Evolutionary conservation across 2,329 filamentous ascomycete genomes (phyloP), one percentile per base, ranked within the genome.

Genomic region (Claviceps sp.): DNA sequence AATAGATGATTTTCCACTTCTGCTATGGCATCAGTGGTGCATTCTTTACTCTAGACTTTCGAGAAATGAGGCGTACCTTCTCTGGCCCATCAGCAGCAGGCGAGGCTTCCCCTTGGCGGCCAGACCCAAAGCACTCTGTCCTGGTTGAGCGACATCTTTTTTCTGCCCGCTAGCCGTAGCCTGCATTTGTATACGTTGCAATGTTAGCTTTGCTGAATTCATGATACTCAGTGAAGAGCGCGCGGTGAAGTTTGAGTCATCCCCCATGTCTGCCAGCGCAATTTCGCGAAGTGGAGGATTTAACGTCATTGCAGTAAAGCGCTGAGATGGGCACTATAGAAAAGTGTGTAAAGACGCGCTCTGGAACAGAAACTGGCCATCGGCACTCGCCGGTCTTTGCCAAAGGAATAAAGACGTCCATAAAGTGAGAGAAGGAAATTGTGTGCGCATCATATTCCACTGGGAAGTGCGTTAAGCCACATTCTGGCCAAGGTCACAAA

Each of bases 1-100:
- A 65, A 98, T 97, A 5, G 93, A 98, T 0, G 93, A 97, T 67
- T 98, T 98, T 55, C 93, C 93, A 64, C 90, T 96, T 72, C 93
- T 98, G 59, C 22, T 42, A 7, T 42, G 22, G 10, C 14, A 50
- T 55, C 50, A 57, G 41, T 17, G 2, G 17, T 45, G 37, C 22
- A 3, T 19, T 42, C 13, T 37, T 11, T 37, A 44, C 16, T 7
- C 16, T 10, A 11, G 22, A 7, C 7, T 5, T 6, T 10, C 16
- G 17, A 48, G 24, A 19, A 49, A 38, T 3, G 37, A 39, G 8
- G 64, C 74, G 60, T 73, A 95, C 93, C 91, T 84, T 73, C 90
- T 81, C 70, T 96, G 87, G 4, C 93, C 93, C 93, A 98, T 97
- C 58, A 98, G 74, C 52, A 98, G 73, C 50, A 98, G 71, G 60